Base-by-base conservation (phyloP, 768 basidiomycete genomes). In the Kwoniella sp. region DNA sequence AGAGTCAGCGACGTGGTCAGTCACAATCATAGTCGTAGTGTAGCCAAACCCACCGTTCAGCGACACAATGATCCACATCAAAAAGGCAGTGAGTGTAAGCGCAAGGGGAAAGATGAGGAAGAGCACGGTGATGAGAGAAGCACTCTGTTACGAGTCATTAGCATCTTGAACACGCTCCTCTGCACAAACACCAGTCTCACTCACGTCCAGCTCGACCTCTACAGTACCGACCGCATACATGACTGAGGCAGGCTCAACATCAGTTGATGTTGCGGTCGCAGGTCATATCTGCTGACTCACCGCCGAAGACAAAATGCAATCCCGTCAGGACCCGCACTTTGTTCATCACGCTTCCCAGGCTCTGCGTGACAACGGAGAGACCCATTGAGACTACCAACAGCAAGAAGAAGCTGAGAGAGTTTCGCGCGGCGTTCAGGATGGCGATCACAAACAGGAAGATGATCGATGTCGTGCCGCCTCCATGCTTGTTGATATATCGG, bases 171-270 rank as follows among this genome's bases (percentile, higher is more conserved):
- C 15, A 43, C 23, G 23, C 15, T 31, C 5, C 9, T 36, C 0
- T 14, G 23, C 1, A 8, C 9, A 26, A n/a, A n/a, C n/a, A n/a
- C n/a, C n/a, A n/a, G n/a, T n/a, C n/a, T n/a, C 29, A 50, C 69
- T 63, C 22, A 69, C 87, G 72, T 98, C 91, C 28, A 98, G 79
- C 62, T 89, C 83, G 23, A 99, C 81, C 71, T 91, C 84, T 36
- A 95, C 93, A 33, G 93, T 92, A 17, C 95, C 95, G 46, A 98
- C 83, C 7, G 89, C 87, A 70, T 98, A 99, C 36, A 96, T 75
- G 28, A 91, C 88, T 89, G 31, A 17, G 4, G 4, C 15, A n/a
- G 3, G n/a, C n/a, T n/a, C n/a, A n/a, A 28, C 17, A n/a, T n/a
- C n/a, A n/a, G n/a, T n/a, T n/a, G n/a, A n/a, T n/a, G n/a, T n/a